A percentile compares a stretch with the other conserved stretches of the same genome.
Conservation (phyloP, 805 yeast species). For the Isabelozyma heimii region DNA sequence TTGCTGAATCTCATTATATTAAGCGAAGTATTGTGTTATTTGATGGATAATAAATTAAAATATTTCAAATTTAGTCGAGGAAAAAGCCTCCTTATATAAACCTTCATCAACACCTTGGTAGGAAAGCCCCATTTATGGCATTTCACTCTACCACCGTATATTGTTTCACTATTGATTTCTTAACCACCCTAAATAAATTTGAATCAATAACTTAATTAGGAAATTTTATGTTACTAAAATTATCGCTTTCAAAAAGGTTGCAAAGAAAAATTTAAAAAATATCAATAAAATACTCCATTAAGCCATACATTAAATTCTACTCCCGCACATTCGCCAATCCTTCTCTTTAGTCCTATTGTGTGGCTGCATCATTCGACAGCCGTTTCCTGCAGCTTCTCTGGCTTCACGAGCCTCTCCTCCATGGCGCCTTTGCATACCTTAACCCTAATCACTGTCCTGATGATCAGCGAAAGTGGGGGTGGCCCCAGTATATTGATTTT, state of each 20-base stretch:
- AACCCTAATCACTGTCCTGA: background rate
- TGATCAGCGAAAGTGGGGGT: background rate
- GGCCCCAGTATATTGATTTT: background rate
- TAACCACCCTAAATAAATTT: too few species aligned
- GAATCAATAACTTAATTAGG: background rate
- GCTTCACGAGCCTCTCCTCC: background rate
- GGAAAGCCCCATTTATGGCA: background rate
- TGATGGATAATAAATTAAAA: background rate
- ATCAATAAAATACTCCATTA: background rate
- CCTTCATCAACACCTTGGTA: background rate
- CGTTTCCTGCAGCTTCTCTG: background rate
- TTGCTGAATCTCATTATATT: slow-evolving; percentile 16
- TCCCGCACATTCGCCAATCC: background rate
- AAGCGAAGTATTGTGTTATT: background rate
- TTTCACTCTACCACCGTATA: background rate
- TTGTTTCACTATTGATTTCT: background rate
- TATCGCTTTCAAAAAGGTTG: background rate
- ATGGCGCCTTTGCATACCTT: background rate
- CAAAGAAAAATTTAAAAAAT: background rate
- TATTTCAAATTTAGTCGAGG: background rate
- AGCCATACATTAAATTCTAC: background rate
- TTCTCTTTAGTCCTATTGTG: too few species aligned
- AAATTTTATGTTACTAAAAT: background rate
- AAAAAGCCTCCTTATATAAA: background rate
- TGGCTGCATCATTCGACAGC: background rate